Evolutionary conservation across 345 rosid species (phyloP), one percentile per base, ranked within the genome.

Genomic region (Draba incana): DNA sequence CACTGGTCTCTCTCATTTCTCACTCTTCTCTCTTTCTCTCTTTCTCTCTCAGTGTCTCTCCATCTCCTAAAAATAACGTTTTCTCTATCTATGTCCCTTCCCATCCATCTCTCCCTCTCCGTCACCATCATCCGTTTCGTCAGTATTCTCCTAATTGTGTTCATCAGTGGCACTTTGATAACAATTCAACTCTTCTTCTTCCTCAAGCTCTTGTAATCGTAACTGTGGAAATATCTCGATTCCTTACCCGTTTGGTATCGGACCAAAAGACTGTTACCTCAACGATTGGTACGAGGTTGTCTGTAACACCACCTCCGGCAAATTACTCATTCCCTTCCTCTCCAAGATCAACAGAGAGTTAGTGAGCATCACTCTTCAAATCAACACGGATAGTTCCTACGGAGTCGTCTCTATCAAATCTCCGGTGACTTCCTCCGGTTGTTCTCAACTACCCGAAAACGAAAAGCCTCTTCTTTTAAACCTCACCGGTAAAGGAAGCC

Each of bases 371-470:
- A 67, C 56, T 58, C 51, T 42, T 67, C 60, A 35, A 60, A 51
- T 4, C 3, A 47, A 39, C 10, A 3, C 2, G 3, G 33, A 62
- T 25, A 48, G 44, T 44, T 13, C 62, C 8, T 23, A 54, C 43
- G 41, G 74, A 39, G 35, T 49, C 5, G 39, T 64, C 13, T 13
- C 57, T 23, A 39, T 72, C 12, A 64, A 64, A 41, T 47, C 52
- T 38, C 77, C 71, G 38, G 71, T 72, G 58, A 64, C 71, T 57
- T 72, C 71, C 42, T 72, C 71, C 8, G 76, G 77, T 14, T 72
- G 65, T 57, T 65, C 71, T 49, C 27, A 47, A 56, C 15, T 15
- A 38, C 45, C 35, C 14, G 27, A 2, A 28, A 28, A 28, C 14
- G 27, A 2, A 28, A 28, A 28, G 68, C 25, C 65, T 45, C 44